Percentiles rank a stretch among this genome's conserved stretches.
Evolutionary conservation across 2,329 filamentous ascomycete genomes (phyloP).

Genomic region (Aaosphaeria arxii): DNA sequence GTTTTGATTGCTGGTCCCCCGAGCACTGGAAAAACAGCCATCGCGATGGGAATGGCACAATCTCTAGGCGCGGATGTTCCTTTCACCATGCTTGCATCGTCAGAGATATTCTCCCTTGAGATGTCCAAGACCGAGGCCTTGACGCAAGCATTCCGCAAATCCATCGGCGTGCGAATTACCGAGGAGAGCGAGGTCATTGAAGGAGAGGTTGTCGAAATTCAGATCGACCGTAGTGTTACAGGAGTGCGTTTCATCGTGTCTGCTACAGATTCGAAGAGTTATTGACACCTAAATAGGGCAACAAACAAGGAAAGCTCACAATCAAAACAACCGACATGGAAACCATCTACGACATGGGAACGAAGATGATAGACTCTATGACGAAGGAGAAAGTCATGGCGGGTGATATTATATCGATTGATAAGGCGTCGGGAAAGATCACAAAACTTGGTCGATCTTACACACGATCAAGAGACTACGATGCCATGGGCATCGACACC

Average conservation of each 20-base stretch:
- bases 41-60: conserved; percentile 98
- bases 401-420: conserved; percentile 96
- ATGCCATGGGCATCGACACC: conserved; percentile 97
- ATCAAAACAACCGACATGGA: conserved; percentile 99
- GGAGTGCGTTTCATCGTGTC: conserved; percentile 51
- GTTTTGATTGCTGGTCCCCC: conserved; percentile 94
- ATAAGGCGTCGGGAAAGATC: conserved; percentile 97
- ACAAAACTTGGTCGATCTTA: conserved; percentile 95
- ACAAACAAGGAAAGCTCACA: conserved; percentile 97
- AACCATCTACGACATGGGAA: conserved; percentile 98
- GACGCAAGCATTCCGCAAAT: conserved; percentile 98
- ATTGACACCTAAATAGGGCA: conserved; percentile 53
- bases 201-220: conserved; percentile 97
- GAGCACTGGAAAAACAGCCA: conserved; percentile 96
- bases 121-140: conserved; percentile 99
- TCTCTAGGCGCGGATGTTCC: conserved; percentile 91
- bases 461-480: conserved; percentile 93
- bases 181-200: conserved; percentile 99
- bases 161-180: conserved; percentile 96
- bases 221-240: conserved; percentile 95
- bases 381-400: conserved; percentile 99
- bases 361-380: conserved; percentile 99
- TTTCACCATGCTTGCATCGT: conserved; percentile 92
- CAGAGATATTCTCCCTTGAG: conserved; percentile 96
- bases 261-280: not conserved